Evolutionary conservation across 441 rosid species (phyloP), one percentile per base, ranked within the genome.

Genomic region (Adansonia gregorii): DNA sequence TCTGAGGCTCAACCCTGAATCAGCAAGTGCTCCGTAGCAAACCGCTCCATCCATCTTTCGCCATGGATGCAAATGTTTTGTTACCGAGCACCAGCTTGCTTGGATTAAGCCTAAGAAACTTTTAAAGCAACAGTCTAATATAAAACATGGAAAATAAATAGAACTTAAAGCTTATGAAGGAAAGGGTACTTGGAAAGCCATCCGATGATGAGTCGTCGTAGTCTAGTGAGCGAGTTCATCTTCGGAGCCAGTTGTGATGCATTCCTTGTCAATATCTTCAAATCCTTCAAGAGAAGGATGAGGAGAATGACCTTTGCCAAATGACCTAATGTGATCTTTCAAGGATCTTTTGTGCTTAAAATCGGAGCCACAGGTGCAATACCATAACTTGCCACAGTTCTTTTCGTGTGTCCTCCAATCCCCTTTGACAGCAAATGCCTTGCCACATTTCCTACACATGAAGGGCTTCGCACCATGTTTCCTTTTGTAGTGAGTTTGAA

Each of bases 371-470:
- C 92, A 91, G 43, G 83, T 83, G 85, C 91, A 89, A 49, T 86
- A 87, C 94, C 94, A 90, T 8, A 90, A 15, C 86, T 90, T 90
- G 12, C 94, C 94, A 46, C 94, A 90, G n/a, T 90, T 90, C 86
- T 90, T 90, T 78, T 90, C 94, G 55, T 90, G 94, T 3, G 94
- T 90, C 52, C 94, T 72, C 94, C 94, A 90, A 64, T 90, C 94
- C 2, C 94, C 94, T 78, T 90, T 90, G 19, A 90, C 92, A 0
- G 94, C 92, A 17, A 89, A 89, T 0, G 91, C 68, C 66, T 88
- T 89, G 39, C 82, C 85, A 24, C 89, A 89, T 84, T 88, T 90
- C 63, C 87, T 77, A 66, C 87, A 87, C 81, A 80, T 78, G 61
- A 91, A 91, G 27, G 89, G 89, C 81, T 91, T 91, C 10, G 82